Evolutionary conservation across 2,329 filamentous ascomycete species (phyloP), one percentile per base, ranked within the genome.

Genomic region (Drechslera avenae): DNA sequence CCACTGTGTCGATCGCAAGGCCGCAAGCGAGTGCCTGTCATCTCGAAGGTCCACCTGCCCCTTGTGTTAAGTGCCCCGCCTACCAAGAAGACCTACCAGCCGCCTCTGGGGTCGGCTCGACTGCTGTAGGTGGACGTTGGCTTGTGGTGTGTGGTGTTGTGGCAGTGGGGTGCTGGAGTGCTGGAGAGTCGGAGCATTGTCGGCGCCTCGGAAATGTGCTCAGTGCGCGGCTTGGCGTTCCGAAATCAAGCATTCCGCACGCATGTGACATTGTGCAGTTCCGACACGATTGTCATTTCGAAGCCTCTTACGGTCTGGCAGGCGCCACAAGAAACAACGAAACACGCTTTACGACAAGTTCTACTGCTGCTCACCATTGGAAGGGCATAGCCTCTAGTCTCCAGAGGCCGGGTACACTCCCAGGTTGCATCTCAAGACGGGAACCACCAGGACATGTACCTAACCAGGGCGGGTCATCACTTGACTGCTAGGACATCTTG

Each of bases 31-130:
- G 21, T 40, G 42, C 6, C 33, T 33, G 26, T 14, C 35, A 21
- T 34, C 23, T n/a, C 16, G 32, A 32, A 6, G 34, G 16, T 14
- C 30, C 50, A 53, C 54, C 55, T 60, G 50, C 54, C 49, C 46
- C 13, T 52, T 58, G 45, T 12, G 52, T 52, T n/a, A 33, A 8
- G 18, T 14, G 4, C 54, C 52, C 57, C 52, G 52, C 13, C 19
- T 14, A 50, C 36, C 41, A 44, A 39, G 13, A 8, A 6, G 30
- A 14, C 14, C n/a, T 41, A 31, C 26, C 31, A 21, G 19, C 31
- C 52, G 28, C 17, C 10, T 37, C 36, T 12, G 28, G 19, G 19
- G 23, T 30, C 14, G 43, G 43, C 32, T 31, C 14, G 36, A 26
- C 34, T 35, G 43, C 41, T 28, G 21, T 40, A 33, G 35, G 13